Conservation (phyloP, 1,284 basidiomycete species). For the Tausonia pullulans region DNA sequence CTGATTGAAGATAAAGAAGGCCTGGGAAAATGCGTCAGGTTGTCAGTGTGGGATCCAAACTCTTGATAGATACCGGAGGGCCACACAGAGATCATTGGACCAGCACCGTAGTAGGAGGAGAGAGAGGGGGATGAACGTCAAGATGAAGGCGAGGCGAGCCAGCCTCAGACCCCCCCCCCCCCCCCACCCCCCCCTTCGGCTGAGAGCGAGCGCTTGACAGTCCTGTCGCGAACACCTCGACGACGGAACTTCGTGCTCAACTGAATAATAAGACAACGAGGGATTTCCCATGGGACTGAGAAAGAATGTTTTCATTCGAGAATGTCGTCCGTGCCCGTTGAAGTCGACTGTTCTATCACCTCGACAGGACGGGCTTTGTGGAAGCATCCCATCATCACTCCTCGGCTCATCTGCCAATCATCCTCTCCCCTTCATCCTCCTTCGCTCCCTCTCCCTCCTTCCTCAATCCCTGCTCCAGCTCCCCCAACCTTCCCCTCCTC, state of each 20-base stretch:
- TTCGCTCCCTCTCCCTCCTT: neutral
- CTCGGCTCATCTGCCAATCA: neutral
- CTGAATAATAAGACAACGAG: neutral
- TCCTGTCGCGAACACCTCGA: no score
- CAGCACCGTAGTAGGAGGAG: neutral
- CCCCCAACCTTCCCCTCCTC: neutral
- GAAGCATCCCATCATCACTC: no score
- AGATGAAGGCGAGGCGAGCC: neutral
- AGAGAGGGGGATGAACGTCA: neutral
- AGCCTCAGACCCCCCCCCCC: neutral
- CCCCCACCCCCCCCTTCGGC: neutral
- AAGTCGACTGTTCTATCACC: neutral
- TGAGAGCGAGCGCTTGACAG: no score
- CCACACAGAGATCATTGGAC: slow-evolving; percentile 5
- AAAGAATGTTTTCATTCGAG: neutral
- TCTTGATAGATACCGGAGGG: neutral
- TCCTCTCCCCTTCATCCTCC: neutral
- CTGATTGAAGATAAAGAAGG: slow-evolving; percentile 96
- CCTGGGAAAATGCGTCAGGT: slow-evolving; percentile 40
- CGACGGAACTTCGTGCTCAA: neutral
- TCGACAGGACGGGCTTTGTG: no score
- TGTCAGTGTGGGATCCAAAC: neutral
- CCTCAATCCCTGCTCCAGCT: neutral
- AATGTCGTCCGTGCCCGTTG: neutral
- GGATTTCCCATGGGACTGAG: neutral